Evolutionary conservation across 192 early-diverging fungal genomes (phyloP).

Genomic region (Neocallimastix lanati): DNA sequence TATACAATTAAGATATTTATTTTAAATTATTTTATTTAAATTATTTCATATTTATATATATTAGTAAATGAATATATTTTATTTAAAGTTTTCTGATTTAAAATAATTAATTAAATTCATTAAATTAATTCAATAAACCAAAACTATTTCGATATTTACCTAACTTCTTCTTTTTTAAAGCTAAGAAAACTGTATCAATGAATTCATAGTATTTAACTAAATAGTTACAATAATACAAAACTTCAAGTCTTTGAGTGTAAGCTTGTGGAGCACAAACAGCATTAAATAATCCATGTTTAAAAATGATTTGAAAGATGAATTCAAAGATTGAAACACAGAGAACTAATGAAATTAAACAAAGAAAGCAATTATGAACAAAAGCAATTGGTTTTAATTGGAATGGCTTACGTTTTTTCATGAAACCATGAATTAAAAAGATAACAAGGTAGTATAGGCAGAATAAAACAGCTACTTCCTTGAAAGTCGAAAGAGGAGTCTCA

Average conservation of each 20-base stretch:
- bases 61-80: no score
- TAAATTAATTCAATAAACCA: no score
- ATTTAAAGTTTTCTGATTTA: no score
- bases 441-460: slow-evolving; percentile 40
- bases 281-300: slow-evolving; percentile 46
- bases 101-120: no score
- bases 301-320: slow-evolving; percentile 51
- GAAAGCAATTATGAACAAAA: slow-evolving; percentile 62
- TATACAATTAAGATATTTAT: no score
- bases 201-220: slow-evolving; percentile 83
- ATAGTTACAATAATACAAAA: slow-evolving; percentile 82
- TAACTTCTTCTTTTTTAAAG: slow-evolving; percentile 62
- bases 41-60: no score
- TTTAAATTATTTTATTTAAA: no score
- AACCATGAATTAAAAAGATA: slow-evolving; percentile 55
- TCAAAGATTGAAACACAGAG: slow-evolving; percentile 58
- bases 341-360: slow-evolving; percentile 46
- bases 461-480: slow-evolving; percentile 18
- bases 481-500: slow-evolving; percentile 21
- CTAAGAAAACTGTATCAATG: slow-evolving; percentile 75
- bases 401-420: slow-evolving; percentile 46
- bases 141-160: background rate
- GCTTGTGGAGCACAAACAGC: slow-evolving; percentile 45
- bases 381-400: slow-evolving; percentile 51
- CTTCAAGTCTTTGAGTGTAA: slow-evolving; percentile 62